Evolutionary conservation across 2,329 filamentous ascomycete genomes (phyloP).

Genomic region (Harringtonia aguacate): DNA sequence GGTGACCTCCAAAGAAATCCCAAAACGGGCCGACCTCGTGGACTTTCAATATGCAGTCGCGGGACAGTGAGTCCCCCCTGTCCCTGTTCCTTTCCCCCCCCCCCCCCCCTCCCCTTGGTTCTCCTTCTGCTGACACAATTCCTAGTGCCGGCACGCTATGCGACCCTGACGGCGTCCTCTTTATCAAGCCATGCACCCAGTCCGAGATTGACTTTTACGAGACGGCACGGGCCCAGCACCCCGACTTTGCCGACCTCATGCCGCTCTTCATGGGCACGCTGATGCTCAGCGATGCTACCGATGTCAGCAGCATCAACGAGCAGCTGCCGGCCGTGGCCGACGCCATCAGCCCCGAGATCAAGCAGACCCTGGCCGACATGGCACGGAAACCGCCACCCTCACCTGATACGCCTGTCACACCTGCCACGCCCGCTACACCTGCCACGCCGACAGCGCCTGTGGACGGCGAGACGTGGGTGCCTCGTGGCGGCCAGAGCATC

Average conservation of each 20-base stretch:
- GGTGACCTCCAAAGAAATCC: slow-evolving; percentile 27
- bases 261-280: slow-evolving; percentile 78
- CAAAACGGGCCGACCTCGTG: slow-evolving; percentile 50
- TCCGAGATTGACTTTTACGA: slow-evolving; percentile 88
- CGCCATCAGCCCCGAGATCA: slow-evolving; percentile 29
- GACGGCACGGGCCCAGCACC: slow-evolving; percentile 51
- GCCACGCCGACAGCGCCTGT: background rate
- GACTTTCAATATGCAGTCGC: slow-evolving; percentile 69
- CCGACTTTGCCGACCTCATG: slow-evolving; percentile 69
- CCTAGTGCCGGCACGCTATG: slow-evolving; percentile 80
- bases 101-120: slow-evolving; percentile 3
- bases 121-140: background rate
- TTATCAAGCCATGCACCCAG: slow-evolving; percentile 88
- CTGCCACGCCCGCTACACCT: slow-evolving; percentile 3
- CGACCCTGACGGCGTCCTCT: slow-evolving; percentile 69
- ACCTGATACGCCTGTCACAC: background rate
- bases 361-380: slow-evolving; percentile 22
- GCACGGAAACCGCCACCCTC: background rate
- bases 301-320: slow-evolving; percentile 34
- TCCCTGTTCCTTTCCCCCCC: background rate
- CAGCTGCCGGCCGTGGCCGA: slow-evolving; percentile 33
- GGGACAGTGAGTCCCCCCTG: slow-evolving; percentile 58
- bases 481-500: slow-evolving; percentile 48
- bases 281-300: slow-evolving; percentile 47
- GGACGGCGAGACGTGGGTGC: slow-evolving; percentile 30